Evolutionary conservation across 306 rosid species (phyloP).

Genomic region (Ormosia semicastrata): DNA sequence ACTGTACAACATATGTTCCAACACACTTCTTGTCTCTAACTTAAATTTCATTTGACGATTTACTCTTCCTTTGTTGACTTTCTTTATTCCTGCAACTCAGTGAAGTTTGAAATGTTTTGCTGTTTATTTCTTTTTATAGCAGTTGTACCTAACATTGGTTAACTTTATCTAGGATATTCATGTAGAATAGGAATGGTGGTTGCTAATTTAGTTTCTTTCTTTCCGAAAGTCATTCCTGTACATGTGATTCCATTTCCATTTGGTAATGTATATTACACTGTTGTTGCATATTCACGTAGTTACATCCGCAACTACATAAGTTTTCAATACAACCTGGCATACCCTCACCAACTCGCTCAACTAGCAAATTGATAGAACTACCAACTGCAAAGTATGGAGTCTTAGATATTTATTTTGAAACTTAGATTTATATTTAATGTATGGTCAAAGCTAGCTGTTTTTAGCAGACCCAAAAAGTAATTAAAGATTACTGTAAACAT

Average conservation of each 20-base stretch:
- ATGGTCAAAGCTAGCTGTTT: background rate
- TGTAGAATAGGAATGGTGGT: background rate
- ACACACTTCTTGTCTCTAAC: background rate
- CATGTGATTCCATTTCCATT: constrained; percentile 7
- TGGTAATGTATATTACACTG: background rate
- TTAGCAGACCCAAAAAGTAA: background rate
- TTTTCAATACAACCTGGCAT: background rate
- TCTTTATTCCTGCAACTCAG: background rate
- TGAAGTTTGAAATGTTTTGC: background rate
- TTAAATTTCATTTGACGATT: background rate
- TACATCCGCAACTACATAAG: background rate
- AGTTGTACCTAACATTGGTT: background rate
- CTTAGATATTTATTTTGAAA: constrained; percentile 1
- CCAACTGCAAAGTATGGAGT: background rate
- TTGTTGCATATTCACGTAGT: background rate
- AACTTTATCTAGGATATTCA: constrained; percentile 12
- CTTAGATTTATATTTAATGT: background rate
- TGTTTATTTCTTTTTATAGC: background rate
- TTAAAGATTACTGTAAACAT: background rate
- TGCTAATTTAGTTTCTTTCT: constrained; percentile 11
- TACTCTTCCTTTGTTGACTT: constrained; percentile 25
- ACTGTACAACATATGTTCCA: background rate
- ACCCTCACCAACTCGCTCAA: background rate
- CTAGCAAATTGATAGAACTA: background rate
- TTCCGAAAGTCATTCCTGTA: background rate